Conservation (phyloP, 2,329 filamentous ascomycete genomes). For the Pseudonectria foliicola region DNA sequence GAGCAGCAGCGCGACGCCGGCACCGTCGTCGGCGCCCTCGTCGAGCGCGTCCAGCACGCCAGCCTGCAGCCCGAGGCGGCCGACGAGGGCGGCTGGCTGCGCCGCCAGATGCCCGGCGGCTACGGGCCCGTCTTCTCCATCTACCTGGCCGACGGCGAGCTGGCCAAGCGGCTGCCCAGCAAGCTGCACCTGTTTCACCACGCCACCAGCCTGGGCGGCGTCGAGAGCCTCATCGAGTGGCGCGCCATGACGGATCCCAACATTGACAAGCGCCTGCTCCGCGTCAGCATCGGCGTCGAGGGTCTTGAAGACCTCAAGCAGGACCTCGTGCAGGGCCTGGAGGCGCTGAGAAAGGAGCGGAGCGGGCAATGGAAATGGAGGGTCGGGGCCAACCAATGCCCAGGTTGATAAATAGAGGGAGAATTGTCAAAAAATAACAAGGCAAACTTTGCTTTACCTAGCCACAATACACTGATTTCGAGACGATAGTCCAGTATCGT, state of each 20-base stretch:
- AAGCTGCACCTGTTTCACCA: conserved; percentile 83
- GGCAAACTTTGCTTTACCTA: too few relatives aligned
- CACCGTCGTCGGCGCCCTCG: conserved; percentile 41
- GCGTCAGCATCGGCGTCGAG: conserved; percentile 84
- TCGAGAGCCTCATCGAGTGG: conserved; percentile 97
- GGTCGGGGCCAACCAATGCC: conserved; percentile 1
- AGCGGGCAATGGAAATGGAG: conserved; percentile 2
- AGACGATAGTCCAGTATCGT: too few relatives aligned
- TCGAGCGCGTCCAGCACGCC: conserved; percentile 65
- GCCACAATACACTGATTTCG: too few relatives aligned
- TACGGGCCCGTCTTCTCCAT: conserved; percentile 86
- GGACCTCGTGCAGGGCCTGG: conserved; percentile 65
- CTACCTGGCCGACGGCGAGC: conserved; percentile 49
- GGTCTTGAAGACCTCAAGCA: conserved; percentile 73
- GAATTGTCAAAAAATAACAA: conserved; percentile 1
- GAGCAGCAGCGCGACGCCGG: conserved; percentile 33
- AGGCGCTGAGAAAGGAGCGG: conserved; percentile 35
- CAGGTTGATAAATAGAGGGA: background rate
- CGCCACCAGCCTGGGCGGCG: conserved; percentile 86
- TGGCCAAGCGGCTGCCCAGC: conserved; percentile 66
- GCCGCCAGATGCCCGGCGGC: conserved; percentile 82
- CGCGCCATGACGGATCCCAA: conserved; percentile 73
- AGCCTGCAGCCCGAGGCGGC: conserved; percentile 62
- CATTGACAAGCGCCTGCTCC: conserved; percentile 65
- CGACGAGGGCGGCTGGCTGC: conserved; percentile 62